Conservation (phyloP, 257 asterid genomes). For the Osmanthus fragrans region DNA sequence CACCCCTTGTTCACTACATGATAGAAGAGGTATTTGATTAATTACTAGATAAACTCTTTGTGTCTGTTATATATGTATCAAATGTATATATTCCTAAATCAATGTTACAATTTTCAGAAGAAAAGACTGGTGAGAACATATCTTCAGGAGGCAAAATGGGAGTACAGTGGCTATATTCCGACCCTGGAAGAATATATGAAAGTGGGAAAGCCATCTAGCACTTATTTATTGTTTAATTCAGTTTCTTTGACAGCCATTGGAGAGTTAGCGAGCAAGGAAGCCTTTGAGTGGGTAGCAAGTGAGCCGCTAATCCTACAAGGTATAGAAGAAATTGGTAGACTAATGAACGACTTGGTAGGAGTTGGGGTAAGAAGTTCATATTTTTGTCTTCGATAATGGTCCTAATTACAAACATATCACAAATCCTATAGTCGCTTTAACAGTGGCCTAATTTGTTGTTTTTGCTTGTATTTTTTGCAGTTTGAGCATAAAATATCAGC, state of each 20-base stretch:
- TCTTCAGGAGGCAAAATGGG: constrained; percentile 40
- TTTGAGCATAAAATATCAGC: neutral
- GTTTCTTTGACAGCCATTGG: constrained; percentile 30
- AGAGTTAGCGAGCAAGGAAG: constrained; percentile 3
- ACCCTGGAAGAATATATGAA: constrained; percentile 40
- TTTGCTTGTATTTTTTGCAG: neutral
- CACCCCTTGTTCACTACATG: constrained; percentile 22
- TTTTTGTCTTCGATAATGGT: too few species aligned
- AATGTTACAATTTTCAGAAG: constrained; percentile 13
- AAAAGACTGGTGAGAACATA: constrained; percentile 25
- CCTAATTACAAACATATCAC: too few species aligned
- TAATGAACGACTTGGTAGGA: constrained; percentile 34
- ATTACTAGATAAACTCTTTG: too few species aligned
- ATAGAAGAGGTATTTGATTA: constrained; percentile 33
- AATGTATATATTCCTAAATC: neutral
- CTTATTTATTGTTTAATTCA: constrained; percentile 24
- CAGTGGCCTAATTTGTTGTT: too few species aligned
- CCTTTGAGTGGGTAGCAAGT: constrained; percentile 25
- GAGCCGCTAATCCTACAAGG: constrained; percentile 27
- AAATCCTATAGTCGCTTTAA: too few species aligned
- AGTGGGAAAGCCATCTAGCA: constrained; percentile 24
- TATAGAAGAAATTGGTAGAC: constrained; percentile 16
- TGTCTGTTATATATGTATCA: neutral
- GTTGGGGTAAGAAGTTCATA: constrained; percentile 21
- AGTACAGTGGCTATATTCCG: constrained; percentile 22